phyloP scores from a whole-genome alignment of 2,329 filamentous ascomycete species.

The Aspergillus carbonarius region DNA sequence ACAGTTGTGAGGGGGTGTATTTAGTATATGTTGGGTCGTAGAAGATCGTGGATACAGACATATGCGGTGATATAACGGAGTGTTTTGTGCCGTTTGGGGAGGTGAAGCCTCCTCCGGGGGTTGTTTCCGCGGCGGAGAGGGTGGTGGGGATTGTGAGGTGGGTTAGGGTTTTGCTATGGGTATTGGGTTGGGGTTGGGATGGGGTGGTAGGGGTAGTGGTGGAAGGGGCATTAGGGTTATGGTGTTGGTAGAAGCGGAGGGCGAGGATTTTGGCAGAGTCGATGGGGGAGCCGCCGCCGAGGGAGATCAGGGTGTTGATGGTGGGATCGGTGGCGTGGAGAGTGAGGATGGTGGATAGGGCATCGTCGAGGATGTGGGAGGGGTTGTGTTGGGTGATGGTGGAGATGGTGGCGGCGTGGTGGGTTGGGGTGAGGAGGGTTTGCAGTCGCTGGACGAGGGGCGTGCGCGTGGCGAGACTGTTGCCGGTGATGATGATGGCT shows the following conservation, averaged over 20 bases:
- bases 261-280: constrained; percentile 6
- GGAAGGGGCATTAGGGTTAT: neutral
- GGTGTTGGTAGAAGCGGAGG: neutral
- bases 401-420: constrained; percentile 3
- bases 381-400: constrained; percentile 2
- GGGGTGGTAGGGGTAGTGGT: constrained; percentile 5
- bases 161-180: neutral
- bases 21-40: constrained; percentile 4
- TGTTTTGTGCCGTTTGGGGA: neutral
- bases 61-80: neutral
- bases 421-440: neutral
- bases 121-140: constrained; percentile 8
- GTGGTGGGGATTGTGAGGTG: constrained; percentile 9
- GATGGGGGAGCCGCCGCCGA: constrained; percentile 5
- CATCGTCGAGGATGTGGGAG: neutral
- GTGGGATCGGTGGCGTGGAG: neutral
- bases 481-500: constrained; percentile 6
- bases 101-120: neutral
- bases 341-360: neutral
- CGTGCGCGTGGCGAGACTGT: neutral
- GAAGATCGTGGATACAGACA: neutral
- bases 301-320: neutral
- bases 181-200: neutral
- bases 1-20: constrained; percentile 1
- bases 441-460: neutral